Base-by-base conservation (phyloP, 2,329 filamentous ascomycete genomes). In the Colletotrichum musicola region DNA sequence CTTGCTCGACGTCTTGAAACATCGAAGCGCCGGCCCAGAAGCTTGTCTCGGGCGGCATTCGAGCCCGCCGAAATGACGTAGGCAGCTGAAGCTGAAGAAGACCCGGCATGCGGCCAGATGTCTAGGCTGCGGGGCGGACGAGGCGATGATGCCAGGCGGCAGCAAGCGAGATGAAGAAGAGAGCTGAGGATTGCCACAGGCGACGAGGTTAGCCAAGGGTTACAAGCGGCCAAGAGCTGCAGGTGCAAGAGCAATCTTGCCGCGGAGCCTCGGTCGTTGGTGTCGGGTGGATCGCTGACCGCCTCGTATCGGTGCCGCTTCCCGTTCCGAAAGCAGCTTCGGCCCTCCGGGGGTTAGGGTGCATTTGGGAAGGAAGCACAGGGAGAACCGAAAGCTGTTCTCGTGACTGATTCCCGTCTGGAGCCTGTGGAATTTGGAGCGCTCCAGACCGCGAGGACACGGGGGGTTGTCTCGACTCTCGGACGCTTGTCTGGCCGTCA, bases 311-410 rank as follows among this genome's bases (percentile, higher is more conserved):
- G 50, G 63, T 25, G 27, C 44, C 51, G 51, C 44, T 38, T 1
- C 35, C 44, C 54, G 61, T 60, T 68, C 62, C 62, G 62, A 68
- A 68, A 65, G 42, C 65, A 65, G 54, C 14, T 12, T 38, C 50
- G 30, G 46, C 40, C 42, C 42, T 60, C 55, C 42, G 62, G 38
- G 30, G 30, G 7, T 35, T 7, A 35, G 30, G 30, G 30, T 25
- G 22, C 4, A 25, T 35, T 35, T 35, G 30, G 30, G 30, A 35
- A 35, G 30, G 30, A 35, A 35, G 30, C 30, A 35, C 30, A 35
- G 30, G 61, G 20, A 16, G 30, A 27, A n/a, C 4, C 13, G 42
- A 57, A 22, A 14, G 22, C 22, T 6, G 59, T 47, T 47, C 54
- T 44, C 62, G 55, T 61, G 62, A 68, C 49, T 13, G 58, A n/a